A percentile compares a stretch with the other conserved stretches of the same genome.
Conservation (phyloP, 2,329 filamentous ascomycete genomes). For the Knoxdaviesia proteae region DNA sequence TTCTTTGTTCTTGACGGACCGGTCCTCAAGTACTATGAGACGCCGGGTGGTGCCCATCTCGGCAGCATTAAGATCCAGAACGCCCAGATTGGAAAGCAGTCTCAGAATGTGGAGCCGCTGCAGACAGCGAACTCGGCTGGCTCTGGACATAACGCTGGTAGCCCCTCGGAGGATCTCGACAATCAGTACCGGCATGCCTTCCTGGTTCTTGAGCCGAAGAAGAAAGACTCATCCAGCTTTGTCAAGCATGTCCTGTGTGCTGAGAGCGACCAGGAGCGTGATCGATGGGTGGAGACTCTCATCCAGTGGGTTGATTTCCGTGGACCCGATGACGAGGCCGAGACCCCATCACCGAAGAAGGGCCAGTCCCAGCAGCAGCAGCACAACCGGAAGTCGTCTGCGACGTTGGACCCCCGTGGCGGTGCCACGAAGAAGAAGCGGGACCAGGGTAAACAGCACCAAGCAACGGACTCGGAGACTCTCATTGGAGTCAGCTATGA, state of each 20-base stretch:
- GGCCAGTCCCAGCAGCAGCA: conserved; percentile 8
- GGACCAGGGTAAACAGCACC: conserved; percentile 14
- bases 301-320: conserved; percentile 71
- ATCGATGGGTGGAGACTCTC: conserved; percentile 81
- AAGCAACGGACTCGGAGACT: conserved; percentile 19
- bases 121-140: conserved; percentile 5
- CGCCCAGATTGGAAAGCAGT: conserved; percentile 88
- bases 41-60: conserved; percentile 71
- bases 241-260: conserved; percentile 91
- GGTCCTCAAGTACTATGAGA: conserved; percentile 74
- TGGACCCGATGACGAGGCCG: conserved; percentile 36
- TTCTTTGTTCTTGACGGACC: conserved; percentile 41
- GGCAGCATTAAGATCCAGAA: conserved; percentile 82
- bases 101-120: conserved; percentile 30
- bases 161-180: conserved; percentile 59
- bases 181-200: conserved; percentile 96
- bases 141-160: conserved; percentile 22
- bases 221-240: conserved; percentile 73
- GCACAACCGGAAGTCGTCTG: not conserved
- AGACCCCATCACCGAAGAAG: conserved; percentile 10
- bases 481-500: conserved; percentile 40
- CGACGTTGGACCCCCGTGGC: not conserved
- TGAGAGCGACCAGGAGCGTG: conserved; percentile 80
- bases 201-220: conserved; percentile 83
- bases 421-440: conserved; percentile 11